These are phyloP conservation scores for Salvia miltiorrhiza DNA, from an alignment of 257 asterid species.

Conservation along the genomic window DNA sequence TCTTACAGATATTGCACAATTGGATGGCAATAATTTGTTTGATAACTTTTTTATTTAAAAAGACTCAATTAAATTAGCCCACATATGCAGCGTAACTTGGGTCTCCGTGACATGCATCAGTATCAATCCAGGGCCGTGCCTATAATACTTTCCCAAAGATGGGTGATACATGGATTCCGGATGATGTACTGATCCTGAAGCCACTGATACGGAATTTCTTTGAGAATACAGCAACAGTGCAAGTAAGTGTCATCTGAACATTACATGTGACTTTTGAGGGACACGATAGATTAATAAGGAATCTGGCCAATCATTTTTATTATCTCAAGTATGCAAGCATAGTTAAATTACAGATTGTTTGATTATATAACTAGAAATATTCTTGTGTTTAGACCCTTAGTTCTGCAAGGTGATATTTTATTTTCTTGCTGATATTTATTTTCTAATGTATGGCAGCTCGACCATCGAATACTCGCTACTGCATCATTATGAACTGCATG, in stretches of 20 bases:
- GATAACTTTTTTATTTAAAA: too few species aligned
- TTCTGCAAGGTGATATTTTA: too few species aligned
- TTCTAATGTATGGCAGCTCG: constrained; percentile 45
- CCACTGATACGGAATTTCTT: constrained; percentile 86
- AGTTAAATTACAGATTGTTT: neutral
- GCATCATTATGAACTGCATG: constrained; percentile 35
- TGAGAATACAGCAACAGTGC: constrained; percentile 87
- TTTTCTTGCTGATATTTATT: constrained; percentile 10
- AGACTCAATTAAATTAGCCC: too few species aligned
- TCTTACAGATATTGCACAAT: too few species aligned
- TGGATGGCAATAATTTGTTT: too few species aligned
- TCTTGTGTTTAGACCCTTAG: too few species aligned
- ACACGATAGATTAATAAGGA: too few species aligned
- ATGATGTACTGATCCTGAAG: constrained; percentile 62
- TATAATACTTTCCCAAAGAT: constrained; percentile 93
- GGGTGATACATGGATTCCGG: constrained; percentile 94
- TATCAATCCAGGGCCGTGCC: constrained; percentile 72
- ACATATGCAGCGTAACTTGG: too few species aligned
- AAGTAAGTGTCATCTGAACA: constrained; percentile 43
- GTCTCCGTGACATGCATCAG: too few species aligned
- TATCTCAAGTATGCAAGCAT: neutral
- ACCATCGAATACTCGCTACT: constrained; percentile 94
- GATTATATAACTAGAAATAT: neutral
- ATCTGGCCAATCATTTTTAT: neutral
- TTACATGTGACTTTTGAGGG: constrained; percentile 1